Conservation (phyloP, 176 grass and related monocot species). For the Poa annua region DNA sequence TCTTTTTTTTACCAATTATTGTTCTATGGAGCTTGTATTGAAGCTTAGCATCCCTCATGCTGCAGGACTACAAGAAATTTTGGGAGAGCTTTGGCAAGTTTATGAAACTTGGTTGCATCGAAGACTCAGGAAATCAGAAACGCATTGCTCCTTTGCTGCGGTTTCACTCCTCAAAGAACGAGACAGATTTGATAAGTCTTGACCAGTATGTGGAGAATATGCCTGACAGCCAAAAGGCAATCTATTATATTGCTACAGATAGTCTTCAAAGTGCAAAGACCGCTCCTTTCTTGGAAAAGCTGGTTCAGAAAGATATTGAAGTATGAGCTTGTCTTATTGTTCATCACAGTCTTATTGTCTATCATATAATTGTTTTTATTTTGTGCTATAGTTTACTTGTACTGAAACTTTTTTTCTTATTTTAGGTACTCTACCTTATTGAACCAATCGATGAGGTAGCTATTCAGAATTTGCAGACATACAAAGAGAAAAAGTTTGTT, state of each 20-base stretch:
- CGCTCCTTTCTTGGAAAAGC: conserved; percentile 87
- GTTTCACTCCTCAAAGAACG: conserved; percentile 80
- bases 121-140: conserved; percentile 89
- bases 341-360: not conserved
- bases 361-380: not conserved
- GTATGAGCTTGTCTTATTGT: conserved; percentile 35
- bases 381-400: conserved; percentile 3
- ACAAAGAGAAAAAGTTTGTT: conserved; percentile 92
- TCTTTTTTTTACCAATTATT: not conserved
- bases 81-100: conserved; percentile 97
- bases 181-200: conserved; percentile 74
- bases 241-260: conserved; percentile 92
- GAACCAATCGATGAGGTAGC: conserved; percentile 94
- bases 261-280: conserved; percentile 84
- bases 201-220: conserved; percentile 90
- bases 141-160: conserved; percentile 66
- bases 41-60: conserved; percentile 19
- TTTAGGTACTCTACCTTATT: conserved; percentile 80
- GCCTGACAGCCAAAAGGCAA: conserved; percentile 76
- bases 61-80: conserved; percentile 87
- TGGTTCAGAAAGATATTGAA: conserved; percentile 89
- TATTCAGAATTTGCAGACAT: conserved; percentile 93
- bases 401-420: conserved; percentile 12
- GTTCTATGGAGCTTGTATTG: not conserved
- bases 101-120: conserved; percentile 91